Evolutionary conservation across 495 filamentous ascomycete genomes (phyloP).

Genomic region (Podospora fimiseda): DNA sequence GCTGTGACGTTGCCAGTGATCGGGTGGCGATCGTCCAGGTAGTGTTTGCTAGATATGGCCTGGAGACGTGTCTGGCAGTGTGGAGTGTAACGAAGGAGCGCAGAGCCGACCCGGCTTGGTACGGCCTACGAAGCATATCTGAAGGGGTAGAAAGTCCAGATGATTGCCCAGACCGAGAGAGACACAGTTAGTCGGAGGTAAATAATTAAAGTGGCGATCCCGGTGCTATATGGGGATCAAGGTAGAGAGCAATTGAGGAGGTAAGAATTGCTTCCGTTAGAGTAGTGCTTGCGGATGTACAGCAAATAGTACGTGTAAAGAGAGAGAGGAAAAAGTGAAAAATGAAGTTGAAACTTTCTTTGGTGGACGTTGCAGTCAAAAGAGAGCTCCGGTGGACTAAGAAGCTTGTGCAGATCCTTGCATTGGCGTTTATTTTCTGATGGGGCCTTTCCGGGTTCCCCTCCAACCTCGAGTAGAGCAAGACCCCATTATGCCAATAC

Average conservation of each 20-base stretch:
- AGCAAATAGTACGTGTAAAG: neutral
- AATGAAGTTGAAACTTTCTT: neutral
- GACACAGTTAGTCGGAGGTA: neutral
- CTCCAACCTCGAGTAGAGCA: conserved; percentile 5
- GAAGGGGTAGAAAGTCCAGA: neutral
- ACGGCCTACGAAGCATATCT: conserved; percentile 22
- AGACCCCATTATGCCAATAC: neutral
- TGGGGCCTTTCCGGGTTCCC: neutral
- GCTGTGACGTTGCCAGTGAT: conserved; percentile 18
- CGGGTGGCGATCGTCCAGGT: conserved; percentile 15
- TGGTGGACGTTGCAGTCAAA: conserved; percentile 19
- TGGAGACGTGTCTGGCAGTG: conserved; percentile 13
- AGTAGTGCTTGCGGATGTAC: too few relatives aligned
- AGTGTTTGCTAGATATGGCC: conserved; percentile 9
- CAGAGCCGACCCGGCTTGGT: conserved; percentile 11
- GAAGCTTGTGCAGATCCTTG: conserved; percentile 23
- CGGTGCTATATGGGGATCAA: neutral
- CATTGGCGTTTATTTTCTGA: conserved; percentile 14
- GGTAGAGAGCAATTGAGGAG: neutral
- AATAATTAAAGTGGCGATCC: neutral
- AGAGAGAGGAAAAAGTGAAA: neutral
- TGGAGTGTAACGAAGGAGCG: conserved; percentile 19
- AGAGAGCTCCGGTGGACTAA: conserved; percentile 17
- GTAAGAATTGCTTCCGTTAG: neutral
- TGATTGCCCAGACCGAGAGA: neutral